Evolutionary conservation across 2,329 filamentous ascomycete genomes (phyloP), one percentile per base, ranked within the genome.

Genomic region (Aspergillus costaricaensis): DNA sequence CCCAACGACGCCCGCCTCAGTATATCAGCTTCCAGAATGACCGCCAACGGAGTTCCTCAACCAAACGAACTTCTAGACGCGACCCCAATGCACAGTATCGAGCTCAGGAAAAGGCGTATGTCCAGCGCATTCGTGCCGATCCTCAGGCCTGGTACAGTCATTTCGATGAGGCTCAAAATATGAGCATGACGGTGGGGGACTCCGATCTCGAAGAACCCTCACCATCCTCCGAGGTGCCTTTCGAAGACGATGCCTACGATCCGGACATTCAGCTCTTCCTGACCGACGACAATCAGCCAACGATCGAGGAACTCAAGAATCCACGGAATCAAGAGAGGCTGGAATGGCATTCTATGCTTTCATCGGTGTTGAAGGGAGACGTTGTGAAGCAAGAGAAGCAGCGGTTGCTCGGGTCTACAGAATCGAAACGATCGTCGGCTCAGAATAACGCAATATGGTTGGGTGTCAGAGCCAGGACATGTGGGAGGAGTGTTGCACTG

Each of bases 341-440:
- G 23, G 95, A 99, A 77, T 99, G 95, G 95, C 93, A 99, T 77
- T 92, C 92, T 3, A 99, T 99, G 95, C 80, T 99, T 59, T 91
- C 94, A 61, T 96, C 94, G 14, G 95, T 99, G 4, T 80, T 99
- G 67, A 97, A 93, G 1, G 95, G 95, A 66, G 95, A 99, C 75
- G 95, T 99, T 8, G 94, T 99, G 60, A 91, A 92, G 70, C 95
- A 99, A 76, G 95, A 99, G 79, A 99, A 99, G 83, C 96, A 96
- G 76, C 88, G 95, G 48, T 78, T 99, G 70, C 95, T 96, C 67
- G 93, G 92, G 49, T 89, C 91, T 65, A 82, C 85, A 52, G 90
- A 91, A 49, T 87, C 92, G 65, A 90, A 90, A 70, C 86, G 86
- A 32, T 86, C 88, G 59, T 90, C 91, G 72, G 83, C 83, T 23